Base-by-base conservation (phyloP, 169 alveolate species). In the Eimeria falciformis region DNA sequence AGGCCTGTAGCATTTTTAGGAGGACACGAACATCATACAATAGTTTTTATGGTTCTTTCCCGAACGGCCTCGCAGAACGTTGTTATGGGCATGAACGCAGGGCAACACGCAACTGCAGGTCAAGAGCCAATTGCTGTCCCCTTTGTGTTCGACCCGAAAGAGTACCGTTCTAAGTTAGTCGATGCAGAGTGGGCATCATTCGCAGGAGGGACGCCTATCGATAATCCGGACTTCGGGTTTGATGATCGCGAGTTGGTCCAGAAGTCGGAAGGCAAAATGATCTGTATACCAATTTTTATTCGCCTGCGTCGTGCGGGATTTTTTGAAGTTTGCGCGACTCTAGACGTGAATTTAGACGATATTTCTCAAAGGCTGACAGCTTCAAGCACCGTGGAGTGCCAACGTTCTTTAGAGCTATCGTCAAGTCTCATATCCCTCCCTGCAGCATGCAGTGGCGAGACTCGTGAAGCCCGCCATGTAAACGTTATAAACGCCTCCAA, bases 281-380 rank as follows among this genome's bases (percentile, higher is more conserved):
- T 81, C 25, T 81, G 90, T 37, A 33, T 81, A 21, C 90, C 90
- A 7, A 50, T 81, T 75, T 81, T 81, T 43, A 53, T 81, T 68
- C 90, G 90, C 33, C 11, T 81, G 77, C 90, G 90, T 12, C 90
- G 90, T 56, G 65, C 90, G 62, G 90, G 90, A 43, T 6, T 37
- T 21, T 81, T 81, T 9, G 90, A 81, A 53, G 27, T 81, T 56
- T 65, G 90, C 62, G 90, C 56, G 3, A 81, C 90, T 53, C 58
- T 81, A 33, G 90, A 81, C 46, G 47, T 81, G 18, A 56, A 53
- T 46, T 56, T 56, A 11, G 90, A 81, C 53, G 90, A 56, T 23
- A 53, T 81, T 56, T 29, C 56, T 55, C 90, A 81, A 25, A 81
- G 77, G 77, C 69, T 81, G 77, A 81, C 90, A 25, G 56, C 90